Evolutionary conservation across 2,329 filamentous ascomycete genomes (phyloP).

Genomic region (Colletotrichum acutatum): DNA sequence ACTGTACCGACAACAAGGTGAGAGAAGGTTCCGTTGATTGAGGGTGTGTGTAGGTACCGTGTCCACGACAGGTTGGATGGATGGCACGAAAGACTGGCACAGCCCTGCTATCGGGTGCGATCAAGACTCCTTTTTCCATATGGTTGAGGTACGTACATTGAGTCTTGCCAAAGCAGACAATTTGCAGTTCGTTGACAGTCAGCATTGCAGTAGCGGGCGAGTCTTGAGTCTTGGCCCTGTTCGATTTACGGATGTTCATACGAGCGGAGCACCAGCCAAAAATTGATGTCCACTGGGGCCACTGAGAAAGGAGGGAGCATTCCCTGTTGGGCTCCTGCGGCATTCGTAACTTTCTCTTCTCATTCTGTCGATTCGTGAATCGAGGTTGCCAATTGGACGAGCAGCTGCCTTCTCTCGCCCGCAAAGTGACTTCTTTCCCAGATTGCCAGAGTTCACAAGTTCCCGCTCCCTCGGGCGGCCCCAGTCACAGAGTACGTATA

Average conservation of each 20-base stretch:
- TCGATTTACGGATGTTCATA: conserved; percentile 31
- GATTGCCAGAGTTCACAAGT: background rate
- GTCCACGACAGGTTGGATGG: background rate
- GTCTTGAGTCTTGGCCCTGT: conserved; percentile 1
- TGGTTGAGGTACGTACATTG: background rate
- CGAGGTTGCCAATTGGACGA: background rate
- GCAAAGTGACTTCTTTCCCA: background rate
- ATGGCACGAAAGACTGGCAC: background rate
- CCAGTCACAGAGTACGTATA: background rate
- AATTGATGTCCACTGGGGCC: background rate
- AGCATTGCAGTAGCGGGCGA: background rate
- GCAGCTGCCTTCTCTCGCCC: background rate
- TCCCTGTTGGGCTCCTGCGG: background rate
- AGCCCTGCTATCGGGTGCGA: conserved; percentile 21
- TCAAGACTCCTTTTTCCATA: conserved; percentile 5
- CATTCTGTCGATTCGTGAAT: background rate
- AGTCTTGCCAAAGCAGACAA: background rate
- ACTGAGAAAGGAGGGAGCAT: background rate
- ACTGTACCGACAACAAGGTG: background rate
- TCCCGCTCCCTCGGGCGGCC: conserved; percentile 2
- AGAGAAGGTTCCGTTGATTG: background rate
- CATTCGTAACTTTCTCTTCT: background rate
- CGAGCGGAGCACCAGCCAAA: conserved; percentile 6
- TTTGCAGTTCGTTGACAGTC: background rate
- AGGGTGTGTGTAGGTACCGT: conserved; percentile 1